Conservation (phyloP, 768 basidiomycete species). For the Russula compacta region DNA sequence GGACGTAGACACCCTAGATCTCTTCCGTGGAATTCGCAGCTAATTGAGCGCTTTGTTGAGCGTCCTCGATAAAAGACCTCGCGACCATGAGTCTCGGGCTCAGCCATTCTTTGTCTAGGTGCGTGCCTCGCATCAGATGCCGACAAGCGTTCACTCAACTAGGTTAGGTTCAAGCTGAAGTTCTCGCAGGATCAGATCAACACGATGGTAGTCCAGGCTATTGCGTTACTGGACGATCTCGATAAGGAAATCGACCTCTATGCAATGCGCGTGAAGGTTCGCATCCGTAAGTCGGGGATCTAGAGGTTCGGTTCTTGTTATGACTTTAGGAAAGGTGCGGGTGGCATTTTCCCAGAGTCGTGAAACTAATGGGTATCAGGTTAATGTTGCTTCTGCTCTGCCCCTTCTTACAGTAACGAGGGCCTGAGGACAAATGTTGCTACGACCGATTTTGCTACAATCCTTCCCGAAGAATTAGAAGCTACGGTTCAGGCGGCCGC, state of each 20-base stretch:
- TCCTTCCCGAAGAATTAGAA: conserved; percentile 97
- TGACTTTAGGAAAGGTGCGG: conserved; percentile 48
- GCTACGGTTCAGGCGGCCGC: conserved; percentile 90
- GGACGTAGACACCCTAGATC: conserved; percentile 55
- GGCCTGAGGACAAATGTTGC: conserved; percentile 93
- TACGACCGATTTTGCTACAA: conserved; percentile 73
- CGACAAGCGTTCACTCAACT: neutral
- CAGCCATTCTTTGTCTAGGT: conserved; percentile 94
- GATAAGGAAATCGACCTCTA: conserved; percentile 99
- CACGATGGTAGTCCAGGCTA: conserved; percentile 99
- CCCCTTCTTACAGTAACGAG: conserved; percentile 23
- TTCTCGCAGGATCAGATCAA: conserved; percentile 99
- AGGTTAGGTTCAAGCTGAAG: conserved; percentile 87
- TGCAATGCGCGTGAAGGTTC: conserved; percentile 95
- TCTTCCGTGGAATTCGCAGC: conserved; percentile 91
- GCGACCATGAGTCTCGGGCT: conserved; percentile 97
- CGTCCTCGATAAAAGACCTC: conserved; percentile 83
- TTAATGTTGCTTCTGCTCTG: neutral
- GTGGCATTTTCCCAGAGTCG: conserved; percentile 26
- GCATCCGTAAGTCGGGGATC: neutral
- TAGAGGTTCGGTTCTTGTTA: neutral
- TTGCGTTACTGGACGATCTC: conserved; percentile 92
- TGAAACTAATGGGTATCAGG: conserved; percentile 34
- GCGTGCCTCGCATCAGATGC: conserved; percentile 20
- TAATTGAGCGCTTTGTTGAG: conserved; percentile 84